These are phyloP conservation scores for Knufia fluminis DNA, from an alignment of 2,329 filamentous ascomycete species.

Conservation along the genomic window DNA sequence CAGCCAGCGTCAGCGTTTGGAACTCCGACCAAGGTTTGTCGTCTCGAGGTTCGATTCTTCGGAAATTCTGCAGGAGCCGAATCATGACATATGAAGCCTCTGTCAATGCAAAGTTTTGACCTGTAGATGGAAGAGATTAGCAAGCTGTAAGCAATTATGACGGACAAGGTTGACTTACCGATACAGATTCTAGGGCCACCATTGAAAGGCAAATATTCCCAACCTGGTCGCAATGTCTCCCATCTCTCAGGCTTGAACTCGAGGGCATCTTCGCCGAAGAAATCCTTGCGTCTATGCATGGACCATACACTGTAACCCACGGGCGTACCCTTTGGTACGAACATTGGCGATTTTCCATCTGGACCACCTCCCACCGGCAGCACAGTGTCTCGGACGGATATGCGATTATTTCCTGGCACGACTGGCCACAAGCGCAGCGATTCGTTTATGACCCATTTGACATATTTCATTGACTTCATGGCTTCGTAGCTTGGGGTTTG, in stretches of 20 bases:
- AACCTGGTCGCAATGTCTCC: slow-evolving; percentile 24
- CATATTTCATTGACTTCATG: slow-evolving; percentile 22
- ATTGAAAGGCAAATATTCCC: slow-evolving; percentile 24
- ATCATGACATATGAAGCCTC: slow-evolving; percentile 61
- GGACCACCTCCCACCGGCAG: slow-evolving; percentile 42
- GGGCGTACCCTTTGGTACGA: slow-evolving; percentile 38
- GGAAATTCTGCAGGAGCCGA: slow-evolving; percentile 63
- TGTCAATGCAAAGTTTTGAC: slow-evolving; percentile 73
- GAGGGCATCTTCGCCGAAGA: slow-evolving; percentile 27
- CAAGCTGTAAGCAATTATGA: too few species aligned
- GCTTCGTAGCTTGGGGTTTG: slow-evolving; percentile 18
- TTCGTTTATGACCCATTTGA: slow-evolving; percentile 25
- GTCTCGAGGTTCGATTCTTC: slow-evolving; percentile 43
- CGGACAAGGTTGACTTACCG: slow-evolving; percentile 8
- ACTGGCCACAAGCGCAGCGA: slow-evolving; percentile 38
- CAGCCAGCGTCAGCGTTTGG: slow-evolving; percentile 58
- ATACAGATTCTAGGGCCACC: slow-evolving; percentile 24
- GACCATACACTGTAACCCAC: slow-evolving; percentile 39
- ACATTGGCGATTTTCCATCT: slow-evolving; percentile 38
- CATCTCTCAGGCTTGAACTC: slow-evolving; percentile 32
- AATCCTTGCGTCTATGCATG: slow-evolving; percentile 25
- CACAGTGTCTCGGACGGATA: slow-evolving; percentile 33
- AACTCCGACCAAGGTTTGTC: slow-evolving; percentile 18
- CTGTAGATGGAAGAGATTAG: background rate
- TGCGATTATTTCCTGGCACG: slow-evolving; percentile 32